Percentiles rank a stretch among this genome's conserved stretches.
Evolutionary conservation across 2,329 filamentous ascomycete genomes (phyloP).

Genomic region (Alternaria conjuncta): DNA sequence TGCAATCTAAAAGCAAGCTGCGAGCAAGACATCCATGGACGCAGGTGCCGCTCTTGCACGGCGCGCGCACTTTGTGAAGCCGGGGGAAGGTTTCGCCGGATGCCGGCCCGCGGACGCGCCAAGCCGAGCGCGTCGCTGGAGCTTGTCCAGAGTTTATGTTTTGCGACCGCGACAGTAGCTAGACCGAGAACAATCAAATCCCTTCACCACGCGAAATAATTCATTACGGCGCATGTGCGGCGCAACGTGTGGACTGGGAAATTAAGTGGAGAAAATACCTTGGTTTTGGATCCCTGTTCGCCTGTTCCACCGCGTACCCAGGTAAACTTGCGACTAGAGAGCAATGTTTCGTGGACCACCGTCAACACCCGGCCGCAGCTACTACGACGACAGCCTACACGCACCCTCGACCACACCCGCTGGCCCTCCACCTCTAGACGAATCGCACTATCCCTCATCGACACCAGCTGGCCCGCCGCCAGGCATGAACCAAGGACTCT

Average conservation of each 20-base stretch:
- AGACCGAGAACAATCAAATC: constrained; percentile 1
- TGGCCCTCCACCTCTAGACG: constrained; percentile 59
- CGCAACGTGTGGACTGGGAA: background rate
- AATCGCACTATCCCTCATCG: constrained; percentile 55
- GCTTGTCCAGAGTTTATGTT: constrained; percentile 21
- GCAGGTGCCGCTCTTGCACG: background rate
- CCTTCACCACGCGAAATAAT: background rate
- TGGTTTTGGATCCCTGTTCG: constrained; percentile 8
- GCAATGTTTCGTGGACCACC: constrained; percentile 48
- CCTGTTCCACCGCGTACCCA: background rate
- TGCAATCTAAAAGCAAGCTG: background rate
- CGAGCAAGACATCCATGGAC: background rate
- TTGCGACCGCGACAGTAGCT: constrained; percentile 19
- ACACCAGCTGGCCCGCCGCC: constrained; percentile 63
- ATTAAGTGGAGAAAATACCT: constrained; percentile 1
- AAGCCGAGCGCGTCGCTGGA: constrained; percentile 27
- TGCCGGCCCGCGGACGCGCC: constrained; percentile 9
- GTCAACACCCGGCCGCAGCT: constrained; percentile 43
- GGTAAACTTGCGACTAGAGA: constrained; percentile 3
- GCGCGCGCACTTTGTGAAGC: background rate
- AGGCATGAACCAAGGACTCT: constrained; percentile 50
- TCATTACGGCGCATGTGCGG: constrained; percentile 2
- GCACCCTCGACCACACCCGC: constrained; percentile 64
- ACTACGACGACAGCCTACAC: constrained; percentile 33
- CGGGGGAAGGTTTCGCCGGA: constrained; percentile 6